Evolutionary conservation across 345 rosid genomes (phyloP).

Genomic region (Rhizophora apiculata): DNA sequence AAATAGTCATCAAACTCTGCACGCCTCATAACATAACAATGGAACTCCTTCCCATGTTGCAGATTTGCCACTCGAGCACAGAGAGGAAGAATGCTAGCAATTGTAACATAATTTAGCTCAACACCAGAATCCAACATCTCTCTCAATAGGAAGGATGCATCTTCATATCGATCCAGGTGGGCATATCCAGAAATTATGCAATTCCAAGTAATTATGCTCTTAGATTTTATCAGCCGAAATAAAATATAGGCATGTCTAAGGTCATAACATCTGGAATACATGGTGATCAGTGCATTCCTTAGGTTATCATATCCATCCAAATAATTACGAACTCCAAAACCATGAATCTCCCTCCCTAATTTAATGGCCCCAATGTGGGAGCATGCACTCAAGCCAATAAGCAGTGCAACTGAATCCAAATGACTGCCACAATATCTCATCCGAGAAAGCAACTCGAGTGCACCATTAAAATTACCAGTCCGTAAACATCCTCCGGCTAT

Average conservation of each 20-base stretch:
- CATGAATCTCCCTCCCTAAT: constrained; percentile 64
- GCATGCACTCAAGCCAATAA: constrained; percentile 67
- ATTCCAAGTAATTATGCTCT: constrained; percentile 66
- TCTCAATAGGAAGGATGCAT: constrained; percentile 55
- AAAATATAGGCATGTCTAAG: constrained; percentile 39
- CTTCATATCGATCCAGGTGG: constrained; percentile 50
- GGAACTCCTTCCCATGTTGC: constrained; percentile 86
- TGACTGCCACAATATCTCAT: constrained; percentile 35
- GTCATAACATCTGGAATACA: constrained; percentile 68
- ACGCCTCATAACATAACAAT: constrained; percentile 59
- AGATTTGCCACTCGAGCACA: constrained; percentile 77
- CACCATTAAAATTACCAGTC: constrained; percentile 44
- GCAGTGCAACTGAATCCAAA: constrained; percentile 54
- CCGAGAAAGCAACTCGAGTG: constrained; percentile 51
- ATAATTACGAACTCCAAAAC: constrained; percentile 45
- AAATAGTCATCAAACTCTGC: constrained; percentile 41
- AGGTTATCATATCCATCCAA: constrained; percentile 42
- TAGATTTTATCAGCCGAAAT: constrained; percentile 41
- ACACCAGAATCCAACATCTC: constrained; percentile 60
- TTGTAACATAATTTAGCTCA: constrained; percentile 62
- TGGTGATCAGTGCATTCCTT: constrained; percentile 62
- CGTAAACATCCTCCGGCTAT: constrained; percentile 55
- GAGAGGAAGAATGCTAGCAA: constrained; percentile 72
- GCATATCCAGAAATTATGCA: constrained; percentile 65
- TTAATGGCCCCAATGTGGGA: constrained; percentile 50